phyloP scores from a whole-genome alignment of 129 eudicot genomes.

The Chrysanthemum makinoi region DNA sequence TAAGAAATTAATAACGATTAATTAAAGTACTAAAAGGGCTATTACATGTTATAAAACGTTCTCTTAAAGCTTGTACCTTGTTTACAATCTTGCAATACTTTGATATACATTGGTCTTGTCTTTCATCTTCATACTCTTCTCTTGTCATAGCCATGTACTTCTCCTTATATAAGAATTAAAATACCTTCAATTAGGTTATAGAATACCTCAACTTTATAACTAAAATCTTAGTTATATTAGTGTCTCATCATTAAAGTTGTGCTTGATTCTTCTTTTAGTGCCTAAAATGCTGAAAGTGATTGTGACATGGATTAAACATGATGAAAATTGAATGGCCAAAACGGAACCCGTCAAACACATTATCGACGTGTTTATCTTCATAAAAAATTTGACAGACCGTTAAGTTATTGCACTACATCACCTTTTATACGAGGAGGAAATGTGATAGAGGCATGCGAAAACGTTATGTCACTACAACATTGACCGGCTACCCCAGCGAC shows the following conservation, averaged over 20 bases:
- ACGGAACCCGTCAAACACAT: background rate
- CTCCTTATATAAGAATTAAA: constrained; percentile 1
- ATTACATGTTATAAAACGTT: background rate
- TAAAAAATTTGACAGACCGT: too few species aligned
- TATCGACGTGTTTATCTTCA: background rate
- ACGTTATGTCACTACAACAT: too few species aligned
- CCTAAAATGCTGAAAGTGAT: background rate
- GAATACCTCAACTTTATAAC: background rate
- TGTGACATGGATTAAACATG: constrained; percentile 20
- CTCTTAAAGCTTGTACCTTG: constrained; percentile 3
- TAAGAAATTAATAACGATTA: background rate
- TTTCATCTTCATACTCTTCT: constrained; percentile 25
- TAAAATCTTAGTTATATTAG: background rate
- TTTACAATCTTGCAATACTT: constrained; percentile 31
- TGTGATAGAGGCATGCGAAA: too few species aligned
- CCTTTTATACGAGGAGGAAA: too few species aligned
- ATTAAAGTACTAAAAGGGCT: background rate
- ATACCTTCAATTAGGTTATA: background rate
- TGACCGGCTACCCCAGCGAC: too few species aligned
- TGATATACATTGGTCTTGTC: constrained; percentile 23
- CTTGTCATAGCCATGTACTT: constrained; percentile 7
- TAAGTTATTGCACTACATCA: too few species aligned
- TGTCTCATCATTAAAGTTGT: background rate
- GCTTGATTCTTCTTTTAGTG: background rate
- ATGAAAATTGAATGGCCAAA: background rate